Evolutionary conservation across 2,329 filamentous ascomycete species (phyloP), one percentile per base, ranked within the genome.

Genomic region (Hansfordia pulvinata): DNA sequence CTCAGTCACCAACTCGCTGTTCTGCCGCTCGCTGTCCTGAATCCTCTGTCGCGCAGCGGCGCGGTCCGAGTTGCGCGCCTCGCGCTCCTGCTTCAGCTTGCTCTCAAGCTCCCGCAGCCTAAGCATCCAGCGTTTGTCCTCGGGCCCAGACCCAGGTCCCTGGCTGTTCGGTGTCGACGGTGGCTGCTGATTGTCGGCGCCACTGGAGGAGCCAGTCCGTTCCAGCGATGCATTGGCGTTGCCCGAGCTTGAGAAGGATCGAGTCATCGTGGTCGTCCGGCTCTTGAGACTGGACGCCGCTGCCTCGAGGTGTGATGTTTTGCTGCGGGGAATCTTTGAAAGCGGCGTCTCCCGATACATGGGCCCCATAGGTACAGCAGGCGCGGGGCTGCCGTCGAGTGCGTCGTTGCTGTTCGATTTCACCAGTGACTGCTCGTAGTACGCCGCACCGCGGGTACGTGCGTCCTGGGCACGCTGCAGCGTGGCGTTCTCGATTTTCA

Each of bases 61-160:
- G 4, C 90, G 72, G 53, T 98, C 90, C 31, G 93, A 60, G 28
- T 92, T 60, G 23, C 90, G 62, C 2, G 76, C 85, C 52, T 96
- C 90, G 10, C 90, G 62, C 56, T 98, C 90, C 23, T 81, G 76
- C 50, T 93, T 93, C 11, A 98, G 62, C 40, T 92, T 73, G 37
- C 77, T 69, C 59, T 98, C 90, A 39, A 96, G 60, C 46, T 96
- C 86, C 30, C 83, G 74, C 18, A 96, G 62, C 6, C 90, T 62
- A 35, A 93, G 70, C 36, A 92, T 74, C 83, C 84, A 93, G 38
- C 79, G 72, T 37, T 81, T 76, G 39, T 88, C 78, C 20, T 57
- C 55, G 19, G 38, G 34, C 6, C 38, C 43, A 26, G 32, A 30
- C 26, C 40, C 35, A n/a, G 25, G 26, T 10, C 29, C 26, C 8